Evolutionary conservation across 169 alveolate genomes (phyloP), one percentile per base, ranked within the genome.

Genomic region (Eimeria praecox): DNA sequence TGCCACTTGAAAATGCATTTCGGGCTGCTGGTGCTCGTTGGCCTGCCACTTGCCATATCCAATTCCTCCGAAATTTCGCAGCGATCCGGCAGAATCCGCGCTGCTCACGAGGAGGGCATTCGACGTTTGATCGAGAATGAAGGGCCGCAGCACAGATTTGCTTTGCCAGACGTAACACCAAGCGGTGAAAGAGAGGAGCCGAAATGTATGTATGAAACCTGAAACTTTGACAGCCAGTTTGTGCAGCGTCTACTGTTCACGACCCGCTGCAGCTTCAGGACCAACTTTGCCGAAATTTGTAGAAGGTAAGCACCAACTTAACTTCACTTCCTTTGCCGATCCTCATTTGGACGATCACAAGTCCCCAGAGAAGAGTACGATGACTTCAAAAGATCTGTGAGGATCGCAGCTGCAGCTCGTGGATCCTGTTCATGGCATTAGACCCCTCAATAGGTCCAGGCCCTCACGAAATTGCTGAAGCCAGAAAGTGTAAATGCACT

Each of bases 311-410:
- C 22, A 5, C 35, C 20, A 1, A 33, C 3, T 66, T 14, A 44
- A 3, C n/a, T 38, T n/a, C 12, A 22, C 16, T n/a, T 8, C 52
- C 35, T 16, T 30, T 14, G 59, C 62, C 10, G 30, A 38, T 22
- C 30, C 9, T 40, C 40, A 30, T 52, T 52, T 52, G 12, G 9
- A 44, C 33, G 3, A 9, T 20, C 75, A 24, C 4, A 22, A 92
- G 95, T 92, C 6, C 62, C 86, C 62, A 59, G 38, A n/a, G 95
- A 92, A 18, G 95, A 77, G 62, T 92, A 92, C 56, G 73, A 80
- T 75, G 95, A 92, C 12, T 92, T 77, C 75, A 54, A 78, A 44
- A 18, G 44, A 27, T 86, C 92, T n/a, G 95, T 92, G 30, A 80
- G 95, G 54, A 56, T 8, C 22, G 46, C 59, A 12, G 44, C 18